phyloP scores from a whole-genome alignment of 2,329 filamentous ascomycete species.

The Aspergillus brasiliensis region DNA sequence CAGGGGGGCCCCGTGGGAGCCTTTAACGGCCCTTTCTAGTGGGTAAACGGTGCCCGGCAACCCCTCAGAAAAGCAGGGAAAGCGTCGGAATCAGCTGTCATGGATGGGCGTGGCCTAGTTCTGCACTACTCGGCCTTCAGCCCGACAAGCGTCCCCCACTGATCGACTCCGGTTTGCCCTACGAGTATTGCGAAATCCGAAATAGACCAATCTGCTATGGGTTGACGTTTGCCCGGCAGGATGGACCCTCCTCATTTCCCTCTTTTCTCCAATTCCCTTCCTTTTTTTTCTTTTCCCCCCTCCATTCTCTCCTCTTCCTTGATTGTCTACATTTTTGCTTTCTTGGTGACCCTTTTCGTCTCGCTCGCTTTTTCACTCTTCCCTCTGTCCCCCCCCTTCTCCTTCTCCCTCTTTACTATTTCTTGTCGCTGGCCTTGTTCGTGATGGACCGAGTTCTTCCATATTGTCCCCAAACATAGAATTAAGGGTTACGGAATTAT shows the following conservation, averaged over 20 bases:
- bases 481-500: background rate
- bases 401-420: background rate
- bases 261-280: background rate
- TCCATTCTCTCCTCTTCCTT: conserved; percentile 6
- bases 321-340: conserved; percentile 1
- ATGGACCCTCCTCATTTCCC: background rate
- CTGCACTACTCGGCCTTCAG: conserved; percentile 4
- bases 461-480: background rate
- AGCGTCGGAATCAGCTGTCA: background rate
- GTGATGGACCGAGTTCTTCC: conserved; percentile 1
- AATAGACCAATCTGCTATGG: background rate
- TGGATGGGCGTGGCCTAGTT: background rate
- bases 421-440: background rate
- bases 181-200: background rate
- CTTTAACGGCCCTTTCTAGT: background rate
- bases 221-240: background rate
- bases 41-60: background rate
- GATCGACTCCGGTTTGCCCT: conserved; percentile 10
- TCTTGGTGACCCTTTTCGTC: background rate
- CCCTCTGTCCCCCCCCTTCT: background rate
- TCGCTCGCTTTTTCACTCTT: background rate
- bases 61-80: background rate
- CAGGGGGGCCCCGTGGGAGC: background rate
- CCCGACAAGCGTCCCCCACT: conserved; percentile 7
- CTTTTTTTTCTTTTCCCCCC: conserved; percentile 1